These are phyloP conservation scores for Candida maesae DNA, from an alignment of 805 yeast species.

Conservation along the genomic window DNA sequence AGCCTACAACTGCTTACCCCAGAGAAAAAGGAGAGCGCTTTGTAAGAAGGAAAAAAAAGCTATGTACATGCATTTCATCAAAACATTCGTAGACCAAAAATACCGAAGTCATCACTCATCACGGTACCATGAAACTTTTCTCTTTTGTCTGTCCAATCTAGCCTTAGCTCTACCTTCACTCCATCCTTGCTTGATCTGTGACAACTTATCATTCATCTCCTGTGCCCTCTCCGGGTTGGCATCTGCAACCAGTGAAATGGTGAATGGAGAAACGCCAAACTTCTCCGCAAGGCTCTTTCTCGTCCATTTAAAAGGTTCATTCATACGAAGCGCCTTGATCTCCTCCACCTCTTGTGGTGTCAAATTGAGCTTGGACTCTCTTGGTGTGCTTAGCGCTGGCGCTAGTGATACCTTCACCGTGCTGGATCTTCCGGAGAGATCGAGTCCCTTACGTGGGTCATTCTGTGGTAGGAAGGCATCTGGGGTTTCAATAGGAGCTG, in stretches of 20 bases:
- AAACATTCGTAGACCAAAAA: background rate
- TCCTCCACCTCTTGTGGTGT: slow-evolving; percentile 54
- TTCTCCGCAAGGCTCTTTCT: slow-evolving; percentile 56
- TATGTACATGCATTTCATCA: slow-evolving; percentile 12
- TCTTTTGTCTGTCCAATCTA: slow-evolving; percentile 52
- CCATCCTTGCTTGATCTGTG: slow-evolving; percentile 46
- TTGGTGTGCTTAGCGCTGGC: slow-evolving; percentile 37
- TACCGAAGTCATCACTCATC: slow-evolving; percentile 18
- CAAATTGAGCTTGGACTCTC: slow-evolving; percentile 47
- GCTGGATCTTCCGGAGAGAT: slow-evolving; percentile 24
- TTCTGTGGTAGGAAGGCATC: slow-evolving; percentile 58
- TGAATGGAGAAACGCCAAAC: slow-evolving; percentile 48
- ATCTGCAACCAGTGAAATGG: slow-evolving; percentile 53
- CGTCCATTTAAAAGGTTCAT: slow-evolving; percentile 62
- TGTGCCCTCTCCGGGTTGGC: slow-evolving; percentile 35
- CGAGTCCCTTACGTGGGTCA: slow-evolving; percentile 51
- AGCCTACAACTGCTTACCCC: no score
- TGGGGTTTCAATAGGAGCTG: slow-evolving; percentile 55
- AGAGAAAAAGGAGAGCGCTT: no score
- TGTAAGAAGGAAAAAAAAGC: background rate
- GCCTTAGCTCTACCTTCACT: slow-evolving; percentile 43
- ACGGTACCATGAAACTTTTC: slow-evolving; percentile 62
- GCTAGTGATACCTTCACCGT: slow-evolving; percentile 20
- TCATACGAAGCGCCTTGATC: slow-evolving; percentile 50
- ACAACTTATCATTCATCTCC: slow-evolving; percentile 46